Percentiles rank a stretch among this genome's conserved stretches.
These are phyloP conservation scores for Botrytis fragariae DNA, from an alignment of 2,329 filamentous ascomycete species.

Conservation along the genomic window DNA sequence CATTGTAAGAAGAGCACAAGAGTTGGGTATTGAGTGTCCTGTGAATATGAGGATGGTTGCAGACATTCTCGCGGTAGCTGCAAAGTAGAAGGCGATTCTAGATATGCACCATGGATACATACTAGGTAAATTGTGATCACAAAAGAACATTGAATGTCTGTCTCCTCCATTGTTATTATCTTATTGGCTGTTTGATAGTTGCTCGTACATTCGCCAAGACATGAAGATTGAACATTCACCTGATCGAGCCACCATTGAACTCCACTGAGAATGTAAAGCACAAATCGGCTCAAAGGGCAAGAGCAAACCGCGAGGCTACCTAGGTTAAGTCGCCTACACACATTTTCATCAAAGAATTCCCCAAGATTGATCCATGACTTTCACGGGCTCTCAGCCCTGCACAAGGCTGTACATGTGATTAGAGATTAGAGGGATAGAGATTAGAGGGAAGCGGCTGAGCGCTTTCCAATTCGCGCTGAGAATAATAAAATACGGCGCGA, in stretches of 20 bases:
- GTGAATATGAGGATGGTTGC: slow-evolving; percentile 44
- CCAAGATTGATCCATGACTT: background rate
- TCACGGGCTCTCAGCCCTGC: background rate
- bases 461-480: background rate
- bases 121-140: no score
- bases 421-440: background rate
- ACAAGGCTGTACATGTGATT: background rate
- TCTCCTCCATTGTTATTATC: background rate
- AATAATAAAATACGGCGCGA: background rate
- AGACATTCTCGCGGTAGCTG: background rate
- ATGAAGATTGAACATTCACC: background rate
- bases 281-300: background rate
- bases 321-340: background rate
- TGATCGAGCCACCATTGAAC: background rate
- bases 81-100: background rate
- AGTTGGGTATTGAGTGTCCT: slow-evolving; percentile 37
- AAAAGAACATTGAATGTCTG: background rate
- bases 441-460: background rate
- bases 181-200: background rate
- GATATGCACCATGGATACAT: background rate
- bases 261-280: background rate
- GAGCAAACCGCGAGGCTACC: background rate
- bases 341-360: background rate
- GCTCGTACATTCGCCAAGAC: background rate
- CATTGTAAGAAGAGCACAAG: slow-evolving; percentile 39